phyloP scores from a whole-genome alignment of 768 basidiomycete genomes.

The Pholiota microspora region DNA sequence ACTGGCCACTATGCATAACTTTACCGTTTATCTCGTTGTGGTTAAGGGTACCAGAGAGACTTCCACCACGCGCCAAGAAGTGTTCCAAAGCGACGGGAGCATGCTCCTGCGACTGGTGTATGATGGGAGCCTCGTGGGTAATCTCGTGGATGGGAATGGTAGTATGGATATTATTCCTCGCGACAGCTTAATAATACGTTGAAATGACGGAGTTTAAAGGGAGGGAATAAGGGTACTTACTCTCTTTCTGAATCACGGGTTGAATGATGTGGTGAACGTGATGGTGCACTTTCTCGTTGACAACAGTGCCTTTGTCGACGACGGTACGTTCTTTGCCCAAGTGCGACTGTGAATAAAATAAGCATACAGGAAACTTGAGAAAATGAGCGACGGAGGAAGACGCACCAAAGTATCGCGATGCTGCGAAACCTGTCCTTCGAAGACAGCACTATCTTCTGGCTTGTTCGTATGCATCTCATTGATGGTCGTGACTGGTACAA shows the following conservation, averaged over 20 bases:
- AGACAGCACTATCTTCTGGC: conserved; percentile 24
- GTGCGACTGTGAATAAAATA: background rate
- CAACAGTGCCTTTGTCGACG: too few species aligned
- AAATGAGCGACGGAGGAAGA: background rate
- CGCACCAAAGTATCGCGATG: conserved; percentile 26
- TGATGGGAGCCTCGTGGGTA: conserved; percentile 35
- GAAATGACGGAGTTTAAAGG: background rate
- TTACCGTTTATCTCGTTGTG: conserved; percentile 19
- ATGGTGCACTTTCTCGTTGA: too few species aligned
- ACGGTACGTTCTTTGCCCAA: background rate
- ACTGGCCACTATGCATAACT: conserved; percentile 20
- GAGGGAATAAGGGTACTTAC: conserved; percentile 19
- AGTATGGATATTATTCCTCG: conserved; percentile 28
- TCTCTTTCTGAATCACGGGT: conserved; percentile 37
- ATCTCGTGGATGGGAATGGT: conserved; percentile 35
- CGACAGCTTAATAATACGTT: conserved; percentile 22
- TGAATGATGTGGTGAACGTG: conserved; percentile 38
- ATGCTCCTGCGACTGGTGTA: conserved; percentile 34
- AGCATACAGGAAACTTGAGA: too few species aligned
- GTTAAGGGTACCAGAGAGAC: conserved; percentile 10
- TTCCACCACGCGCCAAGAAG: conserved; percentile 26
- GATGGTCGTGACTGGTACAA: conserved; percentile 26
- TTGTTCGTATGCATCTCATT: conserved; percentile 28
- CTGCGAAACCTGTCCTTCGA: conserved; percentile 26
- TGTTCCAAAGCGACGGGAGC: conserved; percentile 31